Evolutionary conservation across 139 green algal species (phyloP).

Genomic region (Zygnema circumcarinatum): DNA sequence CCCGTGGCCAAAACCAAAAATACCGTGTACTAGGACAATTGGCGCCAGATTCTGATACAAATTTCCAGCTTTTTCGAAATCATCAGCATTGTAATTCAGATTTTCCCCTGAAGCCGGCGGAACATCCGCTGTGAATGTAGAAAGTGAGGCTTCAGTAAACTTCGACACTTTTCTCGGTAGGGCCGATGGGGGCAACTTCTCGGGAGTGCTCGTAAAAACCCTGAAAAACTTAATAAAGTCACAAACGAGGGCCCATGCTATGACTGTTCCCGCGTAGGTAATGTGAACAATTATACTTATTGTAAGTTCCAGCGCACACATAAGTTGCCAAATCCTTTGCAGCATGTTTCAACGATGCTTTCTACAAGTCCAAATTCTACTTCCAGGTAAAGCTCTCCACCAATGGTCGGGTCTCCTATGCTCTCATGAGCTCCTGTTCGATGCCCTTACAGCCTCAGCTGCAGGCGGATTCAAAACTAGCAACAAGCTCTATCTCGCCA

Average conservation of each 20-base stretch:
- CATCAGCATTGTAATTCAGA: background rate
- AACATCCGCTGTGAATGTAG: background rate
- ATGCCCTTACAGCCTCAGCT: too few species aligned
- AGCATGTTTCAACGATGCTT: too few species aligned
- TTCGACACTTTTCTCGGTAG: too few species aligned
- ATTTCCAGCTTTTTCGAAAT: background rate
- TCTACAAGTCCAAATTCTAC: too few species aligned
- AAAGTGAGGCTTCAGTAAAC: background rate
- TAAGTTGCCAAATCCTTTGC: background rate
- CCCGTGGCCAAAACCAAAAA: constrained; percentile 57
- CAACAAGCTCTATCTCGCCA: too few species aligned
- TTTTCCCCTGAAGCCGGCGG: background rate
- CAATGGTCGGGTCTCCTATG: too few species aligned
- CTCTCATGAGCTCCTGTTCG: too few species aligned
- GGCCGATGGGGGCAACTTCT: too few species aligned
- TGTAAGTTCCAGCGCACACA: background rate
- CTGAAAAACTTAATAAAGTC: constrained; percentile 2
- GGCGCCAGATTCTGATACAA: background rate
- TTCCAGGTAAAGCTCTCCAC: too few species aligned
- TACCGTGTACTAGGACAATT: constrained; percentile 58
- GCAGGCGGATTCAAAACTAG: too few species aligned
- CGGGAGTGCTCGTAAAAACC: too few species aligned
- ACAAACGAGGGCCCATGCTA: background rate
- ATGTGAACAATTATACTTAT: background rate
- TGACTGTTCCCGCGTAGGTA: background rate